Evolutionary conservation across 202 grass and related monocot genomes (phyloP), one percentile per base, ranked within the genome.

Genomic region (Cymbopogon flexuosus): DNA sequence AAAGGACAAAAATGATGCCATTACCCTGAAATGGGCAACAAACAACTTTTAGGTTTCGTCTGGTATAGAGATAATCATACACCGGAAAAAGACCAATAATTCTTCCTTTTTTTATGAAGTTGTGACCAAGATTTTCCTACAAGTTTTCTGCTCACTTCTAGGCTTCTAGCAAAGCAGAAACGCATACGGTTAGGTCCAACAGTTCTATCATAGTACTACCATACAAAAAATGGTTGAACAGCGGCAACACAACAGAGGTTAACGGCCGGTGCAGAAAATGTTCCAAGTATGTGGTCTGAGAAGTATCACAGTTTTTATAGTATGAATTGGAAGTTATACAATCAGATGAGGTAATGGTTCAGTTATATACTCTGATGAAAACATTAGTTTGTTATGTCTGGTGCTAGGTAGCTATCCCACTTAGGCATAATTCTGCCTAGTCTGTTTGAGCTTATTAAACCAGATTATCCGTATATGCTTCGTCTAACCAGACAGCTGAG

Each of bases 121-220:
- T 57, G 67, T 8, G 73, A 31, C 21, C 27, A 65, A 6, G 9
- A 37, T 74, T 72, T 80, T 59, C 34, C 0, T 33, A 29, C 36
- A n/a, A 58, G 35, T 79, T 43, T n/a, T 21, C 8, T 62, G 5
- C 63, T 67, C 68, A 43, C 76, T 75, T 85, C 42, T 45, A 30
- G n/a, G 34, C 76, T 75, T 85, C 42, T 45, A 30, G n/a, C 24
- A 15, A 23, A 29, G 33, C 34, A 10, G 18, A 73, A 18, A 57
- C 57, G 61, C 54, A n/a, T 33, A 73, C 30, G 10, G 79, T 82
- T 81, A 82, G 87, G 87, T 82, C 75, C 73, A 85, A 81, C 87
- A 54, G 46, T 31, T 66, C 36, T 30, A 78, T 43, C 83, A 40
- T 62, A 46, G 36, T 35, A 31, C 16, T 52, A 12, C 10, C 62